Evolutionary conservation across 176 grass and related monocot genomes (phyloP).

Genomic region (Musa acuminata): DNA sequence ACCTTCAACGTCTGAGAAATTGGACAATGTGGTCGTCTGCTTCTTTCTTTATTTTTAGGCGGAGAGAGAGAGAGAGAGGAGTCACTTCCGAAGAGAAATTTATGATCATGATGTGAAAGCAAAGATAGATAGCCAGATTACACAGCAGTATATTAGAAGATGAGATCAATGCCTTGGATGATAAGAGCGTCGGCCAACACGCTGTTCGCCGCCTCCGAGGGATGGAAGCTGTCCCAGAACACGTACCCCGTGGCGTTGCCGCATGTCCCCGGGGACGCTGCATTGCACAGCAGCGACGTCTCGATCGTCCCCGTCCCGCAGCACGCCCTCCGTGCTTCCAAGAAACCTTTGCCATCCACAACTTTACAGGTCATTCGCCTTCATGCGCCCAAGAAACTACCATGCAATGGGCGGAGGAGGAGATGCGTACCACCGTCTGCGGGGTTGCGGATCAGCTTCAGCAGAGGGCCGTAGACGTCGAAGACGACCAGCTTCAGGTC

Average conservation of each 20-base stretch:
- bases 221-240: constrained; percentile 97
- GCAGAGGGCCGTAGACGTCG: constrained; percentile 74
- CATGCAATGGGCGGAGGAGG: too few species aligned
- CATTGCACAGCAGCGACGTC: constrained; percentile 70
- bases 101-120: too few species aligned
- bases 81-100: too few species aligned
- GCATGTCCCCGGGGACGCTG: constrained; percentile 55
- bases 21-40: too few species aligned
- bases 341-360: constrained; percentile 43
- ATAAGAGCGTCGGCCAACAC: constrained; percentile 54
- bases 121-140: too few species aligned
- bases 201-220: constrained; percentile 72
- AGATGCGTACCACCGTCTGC: constrained; percentile 33
- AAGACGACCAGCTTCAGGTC: constrained; percentile 77
- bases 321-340: constrained; percentile 55
- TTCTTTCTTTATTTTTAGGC: too few species aligned
- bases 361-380: not conserved
- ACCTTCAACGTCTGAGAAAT: too few species aligned
- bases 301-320: constrained; percentile 90
- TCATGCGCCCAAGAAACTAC: too few species aligned
- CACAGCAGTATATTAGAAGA: constrained; percentile 19
- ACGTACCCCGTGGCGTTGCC: constrained; percentile 70
- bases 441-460: constrained; percentile 53
- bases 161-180: constrained; percentile 59
- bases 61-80: too few species aligned